These are phyloP conservation scores for Spathaspora sp. DNA, from an alignment of 1,139 yeast species.

Conservation along the genomic window DNA sequence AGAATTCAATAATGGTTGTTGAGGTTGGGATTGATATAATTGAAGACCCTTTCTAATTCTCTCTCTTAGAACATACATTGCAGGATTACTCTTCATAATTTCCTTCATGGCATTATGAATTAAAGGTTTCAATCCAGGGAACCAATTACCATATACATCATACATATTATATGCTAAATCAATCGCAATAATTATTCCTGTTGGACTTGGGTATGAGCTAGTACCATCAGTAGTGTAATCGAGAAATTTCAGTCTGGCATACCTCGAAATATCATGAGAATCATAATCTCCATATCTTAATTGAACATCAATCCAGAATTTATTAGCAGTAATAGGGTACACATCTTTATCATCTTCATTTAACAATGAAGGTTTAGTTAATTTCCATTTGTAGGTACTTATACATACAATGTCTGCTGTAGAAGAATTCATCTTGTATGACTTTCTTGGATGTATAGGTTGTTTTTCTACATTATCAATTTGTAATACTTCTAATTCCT, in stretches of 20 bases:
- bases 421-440: slow-evolving; percentile 95
- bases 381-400: slow-evolving; percentile 81
- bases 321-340: slow-evolving; percentile 57
- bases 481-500: slow-evolving; percentile 78
- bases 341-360: slow-evolving; percentile 56
- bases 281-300: slow-evolving; percentile 96
- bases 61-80: slow-evolving; percentile 86
- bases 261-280: slow-evolving; percentile 93
- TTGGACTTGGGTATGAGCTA: slow-evolving; percentile 87
- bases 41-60: slow-evolving; percentile 93
- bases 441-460: slow-evolving; percentile 94
- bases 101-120: slow-evolving; percentile 91
- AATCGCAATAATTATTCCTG: slow-evolving; percentile 87
- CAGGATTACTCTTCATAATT: slow-evolving; percentile 94
- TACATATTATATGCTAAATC: slow-evolving; percentile 96
- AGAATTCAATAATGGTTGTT: slow-evolving; percentile 87
- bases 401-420: slow-evolving; percentile 85
- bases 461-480: slow-evolving; percentile 87
- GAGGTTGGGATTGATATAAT: slow-evolving; percentile 90
- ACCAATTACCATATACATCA: slow-evolving; percentile 97
- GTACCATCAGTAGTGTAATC: slow-evolving; percentile 90
- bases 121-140: slow-evolving; percentile 88
- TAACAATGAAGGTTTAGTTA: slow-evolving; percentile 77
- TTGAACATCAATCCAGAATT: slow-evolving; percentile 95
- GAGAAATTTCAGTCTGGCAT: slow-evolving; percentile 86